Base-by-base conservation (phyloP, 2,329 filamentous ascomycete genomes). In the Ophiostoma sp. region DNA sequence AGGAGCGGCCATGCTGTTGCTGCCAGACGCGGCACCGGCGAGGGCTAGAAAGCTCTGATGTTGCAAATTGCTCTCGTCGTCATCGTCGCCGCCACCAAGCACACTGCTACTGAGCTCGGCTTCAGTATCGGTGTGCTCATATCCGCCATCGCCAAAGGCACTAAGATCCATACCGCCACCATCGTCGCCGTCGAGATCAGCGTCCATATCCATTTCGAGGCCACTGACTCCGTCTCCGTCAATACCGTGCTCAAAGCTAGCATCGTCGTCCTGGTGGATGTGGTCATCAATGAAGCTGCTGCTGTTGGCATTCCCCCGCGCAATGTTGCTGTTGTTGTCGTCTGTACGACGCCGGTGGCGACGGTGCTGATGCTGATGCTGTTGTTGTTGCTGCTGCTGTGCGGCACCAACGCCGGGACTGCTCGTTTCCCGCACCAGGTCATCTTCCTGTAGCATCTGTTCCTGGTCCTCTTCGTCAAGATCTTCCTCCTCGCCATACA, bases 91-190 rank as follows among this genome's bases (percentile, higher is more conserved):
- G 17, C 45, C 63, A 28, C 69, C 73, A 7, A 50, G 28, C 12
- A 59, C 70, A 19, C 72, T 75, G 78, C 85, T 88, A 74, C 82
- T 86, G 70, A 90, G 77, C 70, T 90, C 90, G 9, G 86, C 91
- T 76, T 93, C 92, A 1, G 91, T 92, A 81, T 94, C 92, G 9
- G 92, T 94, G 79, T 94, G 92, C 83, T 94, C 92, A 82, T 93
- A 94, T 77, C 88, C 88, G 33, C 83, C 75, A 12, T 63, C 75
- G 63, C 70, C 73, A 31, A 74, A 71, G 12, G 64, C 71, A 45
- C 73, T 76, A 11, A 74, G 45, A 45, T 76, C 73, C 70, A 75
- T 74, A 9, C 42, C 63, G 17, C 25, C 66, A 3, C 19, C 48
- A 2, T 9, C 73, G 74, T 92, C 90, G 68, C 89, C 90, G 79